A percentile compares a stretch with the other conserved stretches of the same genome.
These are phyloP conservation scores for Nicotiana obtusifolia DNA, from an alignment of 257 asterid species.

Conservation along the genomic window DNA sequence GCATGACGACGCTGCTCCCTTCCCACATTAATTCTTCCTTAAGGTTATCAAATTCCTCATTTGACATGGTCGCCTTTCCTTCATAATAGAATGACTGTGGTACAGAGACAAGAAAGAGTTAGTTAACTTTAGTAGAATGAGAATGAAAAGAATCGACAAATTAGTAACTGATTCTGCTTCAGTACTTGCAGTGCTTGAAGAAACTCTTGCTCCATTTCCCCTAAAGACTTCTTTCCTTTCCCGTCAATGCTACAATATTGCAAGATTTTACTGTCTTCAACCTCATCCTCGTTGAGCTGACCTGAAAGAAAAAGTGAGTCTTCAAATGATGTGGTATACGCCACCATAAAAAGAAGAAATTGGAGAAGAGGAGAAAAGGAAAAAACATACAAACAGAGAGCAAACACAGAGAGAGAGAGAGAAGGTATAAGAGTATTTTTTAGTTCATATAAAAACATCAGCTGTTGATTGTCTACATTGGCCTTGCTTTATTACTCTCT, in stretches of 20 bases:
- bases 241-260: constrained; percentile 74
- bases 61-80: constrained; percentile 94
- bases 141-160: background rate
- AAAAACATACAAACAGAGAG: background rate
- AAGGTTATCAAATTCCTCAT: constrained; percentile 94
- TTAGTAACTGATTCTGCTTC: background rate
- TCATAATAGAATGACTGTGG: constrained; percentile 87
- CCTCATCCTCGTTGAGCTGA: constrained; percentile 51
- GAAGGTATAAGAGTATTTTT: background rate
- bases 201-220: constrained; percentile 98
- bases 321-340: background rate
- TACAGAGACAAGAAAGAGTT: constrained; percentile 20
- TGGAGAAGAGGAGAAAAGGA: background rate
- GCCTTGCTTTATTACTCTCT: too few species aligned
- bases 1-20: constrained; percentile 99
- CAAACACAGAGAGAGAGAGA: too few species aligned
- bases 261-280: constrained; percentile 73
- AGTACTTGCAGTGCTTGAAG: constrained; percentile 90
- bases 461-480: too few species aligned
- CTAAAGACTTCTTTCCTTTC: constrained; percentile 62
- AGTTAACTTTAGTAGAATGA: background rate
- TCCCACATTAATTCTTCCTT: constrained; percentile 99
- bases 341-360: background rate
- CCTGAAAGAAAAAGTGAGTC: constrained; percentile 42
- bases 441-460: too few species aligned